Percentiles rank a stretch among this genome's conserved stretches.
These are phyloP conservation scores for Micractinium sp. DNA, from an alignment of 139 green algal genomes.

Conservation along the genomic window DNA sequence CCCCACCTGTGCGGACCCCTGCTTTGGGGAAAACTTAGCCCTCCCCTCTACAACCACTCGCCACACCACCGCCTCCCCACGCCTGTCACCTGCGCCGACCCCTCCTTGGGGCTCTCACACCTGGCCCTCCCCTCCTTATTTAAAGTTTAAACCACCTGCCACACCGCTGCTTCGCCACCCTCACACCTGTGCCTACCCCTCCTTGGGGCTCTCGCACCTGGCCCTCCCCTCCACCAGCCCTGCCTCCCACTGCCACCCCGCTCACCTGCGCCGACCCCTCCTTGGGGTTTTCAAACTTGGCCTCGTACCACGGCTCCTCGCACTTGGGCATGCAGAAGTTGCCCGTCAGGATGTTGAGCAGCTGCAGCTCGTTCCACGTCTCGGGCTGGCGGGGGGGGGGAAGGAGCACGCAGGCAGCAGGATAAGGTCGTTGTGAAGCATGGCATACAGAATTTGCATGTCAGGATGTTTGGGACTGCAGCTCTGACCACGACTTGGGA, in stretches of 20 bases:
- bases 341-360: slow-evolving; percentile 62
- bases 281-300: slow-evolving; percentile 60
- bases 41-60: not conserved
- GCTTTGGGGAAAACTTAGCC: too few relatives aligned
- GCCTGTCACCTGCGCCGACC: slow-evolving; percentile 35
- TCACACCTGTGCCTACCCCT: too few relatives aligned
- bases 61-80: too few relatives aligned
- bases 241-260: too few relatives aligned
- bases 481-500: too few relatives aligned
- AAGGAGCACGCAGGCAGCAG: not conserved
- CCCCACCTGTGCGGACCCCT: too few relatives aligned
- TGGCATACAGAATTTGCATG: not conserved
- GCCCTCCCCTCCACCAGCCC: not conserved
- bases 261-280: slow-evolving; percentile 56
- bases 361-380: slow-evolving; percentile 31
- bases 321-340: slow-evolving; percentile 80
- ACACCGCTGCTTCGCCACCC: too few relatives aligned
- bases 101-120: slow-evolving; percentile 60
- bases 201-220: too few relatives aligned
- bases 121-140: slow-evolving; percentile 61
- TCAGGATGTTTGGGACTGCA: too few relatives aligned
- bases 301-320: slow-evolving; percentile 81
- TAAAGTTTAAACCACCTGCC: not conserved
- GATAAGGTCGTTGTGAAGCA: not conserved
- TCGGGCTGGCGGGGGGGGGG: not conserved